phyloP scores from a whole-genome alignment of 805 yeast genomes.

The Starmera amethionina region DNA sequence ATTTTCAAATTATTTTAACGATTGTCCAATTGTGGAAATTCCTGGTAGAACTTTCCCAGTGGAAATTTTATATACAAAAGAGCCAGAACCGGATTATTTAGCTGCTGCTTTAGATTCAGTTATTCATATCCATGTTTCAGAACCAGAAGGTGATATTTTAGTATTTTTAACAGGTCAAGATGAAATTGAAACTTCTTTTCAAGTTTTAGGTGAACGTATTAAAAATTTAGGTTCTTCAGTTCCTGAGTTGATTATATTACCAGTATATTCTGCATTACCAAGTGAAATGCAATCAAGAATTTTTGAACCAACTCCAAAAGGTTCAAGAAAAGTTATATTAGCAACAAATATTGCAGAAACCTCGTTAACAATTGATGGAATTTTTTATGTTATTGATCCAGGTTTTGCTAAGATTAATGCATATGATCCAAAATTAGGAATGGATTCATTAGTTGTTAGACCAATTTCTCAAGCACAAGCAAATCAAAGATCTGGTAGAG shows the following conservation, averaged over 20 bases:
- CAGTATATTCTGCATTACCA: conserved; percentile 88
- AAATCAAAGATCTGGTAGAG: conserved; percentile 91
- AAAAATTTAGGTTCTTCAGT: conserved; percentile 54
- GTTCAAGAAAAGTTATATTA: conserved; percentile 77
- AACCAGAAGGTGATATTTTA: conserved; percentile 67
- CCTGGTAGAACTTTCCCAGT: conserved; percentile 93
- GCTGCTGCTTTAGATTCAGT: conserved; percentile 79
- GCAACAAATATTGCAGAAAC: conserved; percentile 98
- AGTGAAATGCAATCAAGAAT: conserved; percentile 82
- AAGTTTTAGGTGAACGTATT: conserved; percentile 54
- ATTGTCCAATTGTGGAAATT: conserved; percentile 73
- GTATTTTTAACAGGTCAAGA: conserved; percentile 90
- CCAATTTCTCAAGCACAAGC: conserved; percentile 96
- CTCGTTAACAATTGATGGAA: conserved; percentile 91
- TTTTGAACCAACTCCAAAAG: conserved; percentile 80
- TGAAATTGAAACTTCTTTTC: conserved; percentile 87
- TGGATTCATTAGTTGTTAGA: conserved; percentile 76
- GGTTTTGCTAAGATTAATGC: conserved; percentile 90
- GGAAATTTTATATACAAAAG: conserved; percentile 66
- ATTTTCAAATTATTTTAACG: conserved; percentile 66
- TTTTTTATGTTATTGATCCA: conserved; percentile 85
- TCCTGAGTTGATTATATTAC: conserved; percentile 65
- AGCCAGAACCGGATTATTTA: conserved; percentile 81
- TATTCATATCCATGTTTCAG: conserved; percentile 76
- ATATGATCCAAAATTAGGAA: conserved; percentile 79